Evolutionary conservation across 495 filamentous ascomycete species (phyloP).

Genomic region (Rusavskia elegans): DNA sequence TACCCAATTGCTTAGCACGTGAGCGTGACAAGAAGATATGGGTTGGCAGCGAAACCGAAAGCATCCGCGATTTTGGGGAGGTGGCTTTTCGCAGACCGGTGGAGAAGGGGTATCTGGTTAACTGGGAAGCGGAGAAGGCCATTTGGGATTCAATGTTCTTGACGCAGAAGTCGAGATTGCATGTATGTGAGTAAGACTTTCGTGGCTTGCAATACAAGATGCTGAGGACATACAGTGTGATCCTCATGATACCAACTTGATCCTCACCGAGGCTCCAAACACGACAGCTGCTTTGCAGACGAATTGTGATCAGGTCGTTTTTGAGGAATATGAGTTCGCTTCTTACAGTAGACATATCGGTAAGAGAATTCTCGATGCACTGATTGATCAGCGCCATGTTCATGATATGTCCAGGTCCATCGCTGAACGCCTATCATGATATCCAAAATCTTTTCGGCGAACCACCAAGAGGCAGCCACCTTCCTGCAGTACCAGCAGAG

Average conservation of each 20-base stretch:
- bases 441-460: conserved; percentile 42
- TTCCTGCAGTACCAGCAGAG: conserved; percentile 46
- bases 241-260: conserved; percentile 62
- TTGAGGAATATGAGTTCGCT: conserved; percentile 95
- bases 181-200: not conserved
- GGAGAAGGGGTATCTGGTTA: conserved; percentile 89
- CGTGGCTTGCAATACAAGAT: not conserved
- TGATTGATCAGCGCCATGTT: conserved; percentile 7
- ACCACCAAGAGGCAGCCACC: conserved; percentile 22
- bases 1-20: conserved; percentile 80
- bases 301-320: conserved; percentile 90
- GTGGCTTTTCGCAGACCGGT: conserved; percentile 76
- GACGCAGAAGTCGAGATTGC: conserved; percentile 35
- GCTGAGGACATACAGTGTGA: conserved; percentile 33
- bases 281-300: conserved; percentile 61
- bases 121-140: conserved; percentile 92
- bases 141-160: conserved; percentile 92
- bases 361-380: conserved; percentile 24
- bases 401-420: conserved; percentile 32
- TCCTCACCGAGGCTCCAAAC: conserved; percentile 89
- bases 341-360: conserved; percentile 64
- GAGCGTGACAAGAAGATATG: conserved; percentile 64
- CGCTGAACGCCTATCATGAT: conserved; percentile 76
- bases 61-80: conserved; percentile 79
- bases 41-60: conserved; percentile 64